Base-by-base conservation (phyloP, 352 stramenopile genomes). In the Pythium utonaiense region DNA sequence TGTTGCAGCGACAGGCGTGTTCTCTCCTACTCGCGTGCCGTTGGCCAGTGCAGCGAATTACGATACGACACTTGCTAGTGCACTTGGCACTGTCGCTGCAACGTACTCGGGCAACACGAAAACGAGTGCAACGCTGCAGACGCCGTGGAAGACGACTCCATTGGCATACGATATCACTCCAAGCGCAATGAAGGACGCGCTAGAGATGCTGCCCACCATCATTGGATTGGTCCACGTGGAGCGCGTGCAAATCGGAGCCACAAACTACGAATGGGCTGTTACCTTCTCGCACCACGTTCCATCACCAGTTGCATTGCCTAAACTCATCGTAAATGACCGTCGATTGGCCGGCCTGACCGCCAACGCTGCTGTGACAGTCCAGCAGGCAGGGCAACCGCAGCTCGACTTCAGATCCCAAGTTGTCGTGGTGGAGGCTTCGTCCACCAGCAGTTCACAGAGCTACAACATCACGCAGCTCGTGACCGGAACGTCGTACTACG, bases 221-320 rank as follows among this genome's bases (percentile, higher is more conserved):
- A 57, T 97, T 22, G 93, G 93, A 1, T 71, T 84, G n/a, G 89
- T 98, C 6, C 80, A 95, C 17, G 89, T 98, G 1, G 80, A 91
- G 52, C 84, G 95, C n/a, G 68, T 93, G 25, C 77, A 80, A 22
- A 69, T 78, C 10, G 64, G 59, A 3, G 53, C 75, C 16, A 59
- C 70, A 24, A 88, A 80, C 24, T 98, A 86, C 65, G 71, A 80
- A 10, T 98, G 93, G 93, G 77, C 66, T 16, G 80, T 98, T 30
- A 97, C 93, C 12, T 98, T 98, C 62, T 75, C 69, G 19, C 71
- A 63, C 14, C 77, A 89, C 40, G 73, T 93, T 3, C 80, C 83
- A 0, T 50, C 75, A 6, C 27, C 59, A 0, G 5, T 24, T 16
- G 36, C 54, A 2, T 67, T 89, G n/a, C 79, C 79, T 3, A 51